Evolutionary conservation across 192 early-diverging fungal species (phyloP), one percentile per base, ranked within the genome.

Genomic region (Coemansia sp.): DNA sequence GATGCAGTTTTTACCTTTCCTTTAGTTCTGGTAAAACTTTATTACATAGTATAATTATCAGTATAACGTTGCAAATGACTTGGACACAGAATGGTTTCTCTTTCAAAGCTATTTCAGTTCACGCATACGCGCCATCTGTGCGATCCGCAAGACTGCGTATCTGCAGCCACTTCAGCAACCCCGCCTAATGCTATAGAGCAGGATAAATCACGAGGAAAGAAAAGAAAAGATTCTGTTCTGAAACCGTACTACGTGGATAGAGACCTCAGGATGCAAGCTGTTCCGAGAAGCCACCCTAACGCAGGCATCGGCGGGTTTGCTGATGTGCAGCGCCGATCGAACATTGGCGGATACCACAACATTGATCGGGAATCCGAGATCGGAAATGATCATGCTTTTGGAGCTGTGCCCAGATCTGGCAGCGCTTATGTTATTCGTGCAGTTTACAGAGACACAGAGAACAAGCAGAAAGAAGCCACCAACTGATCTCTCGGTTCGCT

Each of bases 71-170:
- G 13, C 43, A 45, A 45, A 13, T 45, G 13, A 13, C 4, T 45
- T 25, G 2, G 25, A 25, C 25, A 25, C 25, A 25, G 25, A 25
- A 56, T 56, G 54, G 54, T 56, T 7, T 42, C 16, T 9, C 10
- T 65, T 12, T 17, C 32, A 53, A 41, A 64, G 19, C 38, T 20
- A 32, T 71, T 71, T 17, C 48, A 71, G 22, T 71, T 71, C 22
- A 12, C 54, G 1, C 54, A 56, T 22, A 56, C 54, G 12, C 62
- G 43, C 46, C 69, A 71, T 20, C 64, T 65, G 57, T 59, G 45
- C 14, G 70, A 77, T 49, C 75, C 75, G 40, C 75, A 77, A 45
- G 50, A 41, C 32, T 77, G 67, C 41, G 75, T 77, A 32, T 55
- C 39, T 19, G 75, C 75, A 12, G 70, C 65, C 51, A 68, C 57